phyloP scores from a whole-genome alignment of 768 basidiomycete genomes.

The Boletus rubescentipes region DNA sequence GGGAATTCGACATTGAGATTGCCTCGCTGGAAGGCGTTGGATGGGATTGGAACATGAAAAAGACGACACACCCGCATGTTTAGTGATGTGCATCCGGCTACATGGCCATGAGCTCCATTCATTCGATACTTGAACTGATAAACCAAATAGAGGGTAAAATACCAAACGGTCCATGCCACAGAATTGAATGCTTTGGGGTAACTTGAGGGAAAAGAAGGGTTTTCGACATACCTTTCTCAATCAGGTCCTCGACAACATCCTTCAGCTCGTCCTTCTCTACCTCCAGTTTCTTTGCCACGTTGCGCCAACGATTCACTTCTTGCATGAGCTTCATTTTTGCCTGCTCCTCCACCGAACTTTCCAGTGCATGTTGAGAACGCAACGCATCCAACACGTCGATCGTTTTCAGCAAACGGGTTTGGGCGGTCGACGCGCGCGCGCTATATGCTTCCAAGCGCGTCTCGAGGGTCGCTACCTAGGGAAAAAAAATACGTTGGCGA shows the following conservation, averaged over 20 bases:
- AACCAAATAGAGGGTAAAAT: neutral
- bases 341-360: slow-evolving; percentile 36
- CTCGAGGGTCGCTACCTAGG: slow-evolving; percentile 31
- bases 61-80: slow-evolving; percentile 42
- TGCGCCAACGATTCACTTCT: slow-evolving; percentile 38
- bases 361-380: slow-evolving; percentile 38
- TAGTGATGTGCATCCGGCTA: slow-evolving; percentile 41
- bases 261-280: slow-evolving; percentile 52
- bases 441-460: slow-evolving; percentile 35
- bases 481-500: neutral
- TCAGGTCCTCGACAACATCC: slow-evolving; percentile 50
- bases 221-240: slow-evolving; percentile 55
- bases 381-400: slow-evolving; percentile 50
- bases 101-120: slow-evolving; percentile 48
- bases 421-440: slow-evolving; percentile 42
- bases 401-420: slow-evolving; percentile 47
- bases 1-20: slow-evolving; percentile 20
- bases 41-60: slow-evolving; percentile 2
- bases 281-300: slow-evolving; percentile 37
- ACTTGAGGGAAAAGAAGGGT: neutral
- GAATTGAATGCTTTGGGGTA: neutral
- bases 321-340: slow-evolving; percentile 36
- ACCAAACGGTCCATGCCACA: neutral
- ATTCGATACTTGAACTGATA: slow-evolving; percentile 44
- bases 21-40: slow-evolving; percentile 15